phyloP scores from a whole-genome alignment of 2,329 filamentous ascomycete species.

The Mariannaea sp. region DNA sequence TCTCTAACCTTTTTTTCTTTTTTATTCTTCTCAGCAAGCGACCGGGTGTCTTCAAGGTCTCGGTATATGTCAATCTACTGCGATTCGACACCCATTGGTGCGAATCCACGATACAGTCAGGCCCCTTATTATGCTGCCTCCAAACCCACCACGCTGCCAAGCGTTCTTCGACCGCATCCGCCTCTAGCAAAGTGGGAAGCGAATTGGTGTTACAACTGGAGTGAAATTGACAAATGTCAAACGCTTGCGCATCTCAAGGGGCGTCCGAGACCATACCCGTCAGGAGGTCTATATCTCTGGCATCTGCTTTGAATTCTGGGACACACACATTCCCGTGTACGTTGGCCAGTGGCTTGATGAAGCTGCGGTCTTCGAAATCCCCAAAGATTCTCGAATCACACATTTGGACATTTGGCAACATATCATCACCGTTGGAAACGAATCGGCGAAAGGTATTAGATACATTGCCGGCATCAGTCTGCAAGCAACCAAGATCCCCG shows the following conservation, averaged over 20 bases:
- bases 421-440: background rate
- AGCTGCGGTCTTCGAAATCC: background rate
- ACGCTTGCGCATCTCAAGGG: background rate
- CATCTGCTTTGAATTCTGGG: constrained; percentile 14
- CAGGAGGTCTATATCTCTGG: background rate
- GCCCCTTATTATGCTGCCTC: too few species aligned
- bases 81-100: too few species aligned
- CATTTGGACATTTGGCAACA: constrained; percentile 5
- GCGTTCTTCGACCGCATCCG: too few species aligned
- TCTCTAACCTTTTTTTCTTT: background rate
- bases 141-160: too few species aligned
- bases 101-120: too few species aligned
- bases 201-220: background rate
- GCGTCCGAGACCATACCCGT: background rate
- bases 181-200: too few species aligned
- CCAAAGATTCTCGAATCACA: background rate
- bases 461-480: background rate
- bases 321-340: background rate
- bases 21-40: too few species aligned
- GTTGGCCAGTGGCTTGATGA: constrained; percentile 14
- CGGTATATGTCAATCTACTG: too few species aligned
- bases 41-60: too few species aligned
- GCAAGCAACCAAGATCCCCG: background rate
- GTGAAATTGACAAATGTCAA: background rate
- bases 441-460: background rate